Conservation (phyloP, 345 rosid genomes). For the Passiflora organensis region DNA sequence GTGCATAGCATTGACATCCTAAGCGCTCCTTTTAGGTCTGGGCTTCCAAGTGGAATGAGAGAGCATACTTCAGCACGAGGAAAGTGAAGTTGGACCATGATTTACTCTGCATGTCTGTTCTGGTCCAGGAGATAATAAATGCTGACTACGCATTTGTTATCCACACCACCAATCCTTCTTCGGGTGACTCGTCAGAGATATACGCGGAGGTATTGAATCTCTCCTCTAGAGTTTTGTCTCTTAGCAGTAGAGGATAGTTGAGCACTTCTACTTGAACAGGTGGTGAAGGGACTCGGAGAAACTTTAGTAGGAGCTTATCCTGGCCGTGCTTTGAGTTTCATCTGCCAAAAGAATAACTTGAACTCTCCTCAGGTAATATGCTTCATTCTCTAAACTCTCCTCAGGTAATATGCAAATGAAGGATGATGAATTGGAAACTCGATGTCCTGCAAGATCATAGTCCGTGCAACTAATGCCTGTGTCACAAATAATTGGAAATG, state of each 20-base stretch:
- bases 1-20: slow-evolving; percentile 8
- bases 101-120: slow-evolving; percentile 94
- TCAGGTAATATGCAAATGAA: neutral
- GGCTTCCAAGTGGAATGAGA: slow-evolving; percentile 99
- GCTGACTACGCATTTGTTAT: slow-evolving; percentile 97
- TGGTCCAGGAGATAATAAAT: slow-evolving; percentile 92
- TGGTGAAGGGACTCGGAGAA: slow-evolving; percentile 96
- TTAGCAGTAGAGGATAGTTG: neutral
- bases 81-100: slow-evolving; percentile 88
- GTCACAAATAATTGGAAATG: too few species aligned
- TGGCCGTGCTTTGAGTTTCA: slow-evolving; percentile 92
- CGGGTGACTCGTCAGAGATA: slow-evolving; percentile 86
- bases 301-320: slow-evolving; percentile 99
- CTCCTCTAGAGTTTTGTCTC: neutral
- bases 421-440: neutral
- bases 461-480: too few species aligned
- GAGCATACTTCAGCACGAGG: slow-evolving; percentile 94
- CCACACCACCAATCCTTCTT: slow-evolving; percentile 95
- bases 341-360: slow-evolving; percentile 69
- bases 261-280: slow-evolving; percentile 37
- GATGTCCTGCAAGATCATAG: too few species aligned
- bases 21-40: slow-evolving; percentile 56
- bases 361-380: slow-evolving; percentile 63
- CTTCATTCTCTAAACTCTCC: neutral
- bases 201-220: slow-evolving; percentile 71